Base-by-base conservation (phyloP, 345 rosid species). In the sweet orange (Citrus sinensis) region DNA sequence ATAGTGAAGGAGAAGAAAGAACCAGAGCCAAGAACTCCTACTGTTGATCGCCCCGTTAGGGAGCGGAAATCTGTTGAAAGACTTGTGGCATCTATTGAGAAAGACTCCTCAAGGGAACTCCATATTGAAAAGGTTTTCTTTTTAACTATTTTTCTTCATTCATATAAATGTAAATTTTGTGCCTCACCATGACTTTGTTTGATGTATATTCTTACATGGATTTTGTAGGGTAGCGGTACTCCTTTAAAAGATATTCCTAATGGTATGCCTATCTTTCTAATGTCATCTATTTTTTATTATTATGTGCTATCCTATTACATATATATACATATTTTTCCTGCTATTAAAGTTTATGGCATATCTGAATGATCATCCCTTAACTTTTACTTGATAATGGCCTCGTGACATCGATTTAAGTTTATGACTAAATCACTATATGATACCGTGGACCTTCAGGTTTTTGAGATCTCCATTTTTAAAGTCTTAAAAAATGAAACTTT, bases 41-140 rank as follows among this genome's bases (percentile, higher is more conserved):
- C 74, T 67, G 80, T 81, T 75, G 93, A 93, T 84, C 91, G 99
- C 74, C 99, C 98, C 24, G 96, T 92, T 75, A 93, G 99, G 27
- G 97, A 93, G 86, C 86, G 99, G 20, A 95, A 92, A 80, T 89
- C 94, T 76, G 99, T 93, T 79, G 99, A 95, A 82, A 92, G 99
- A 87, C 89, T 95, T 70, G 99, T 95, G 35, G 93, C 97, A 2
- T 71, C 92, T 62, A 54, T 93, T 74, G 99, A 93, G 66, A 95
- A 82, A 82, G 96, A 93, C 77, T 70, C 92, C 71, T 73, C 77
- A 39, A 95, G 69, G 81, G 99, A 92, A 77, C 81, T 95, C 67
- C 91, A 87, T 7, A 86, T 95, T 75, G 91, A 86, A 80, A 93
- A 93, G 98, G 99, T 95, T 62, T 76, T 65, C 8, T 49, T 63